These are phyloP conservation scores for Phytophthora pinifolia DNA, from an alignment of 352 stramenopile genomes.

Conservation along the genomic window DNA sequence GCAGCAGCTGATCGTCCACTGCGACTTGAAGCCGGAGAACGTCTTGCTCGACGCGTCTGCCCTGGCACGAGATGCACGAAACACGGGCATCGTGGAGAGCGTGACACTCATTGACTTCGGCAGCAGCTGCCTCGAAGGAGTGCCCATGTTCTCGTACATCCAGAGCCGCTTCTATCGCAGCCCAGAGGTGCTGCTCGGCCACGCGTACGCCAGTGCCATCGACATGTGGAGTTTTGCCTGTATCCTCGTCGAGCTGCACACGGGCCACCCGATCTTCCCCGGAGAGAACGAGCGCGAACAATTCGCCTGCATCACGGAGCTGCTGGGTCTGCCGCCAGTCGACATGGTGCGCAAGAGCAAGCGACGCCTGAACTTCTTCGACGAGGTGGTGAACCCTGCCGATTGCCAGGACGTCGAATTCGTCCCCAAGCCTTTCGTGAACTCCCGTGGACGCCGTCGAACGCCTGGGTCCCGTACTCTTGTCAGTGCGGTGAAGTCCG, in stretches of 20 bases:
- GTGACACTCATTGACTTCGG: constrained; percentile 97
- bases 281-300: constrained; percentile 85
- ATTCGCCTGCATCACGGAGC: constrained; percentile 86
- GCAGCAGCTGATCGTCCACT: constrained; percentile 93
- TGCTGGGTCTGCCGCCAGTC: constrained; percentile 51
- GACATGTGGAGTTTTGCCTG: constrained; percentile 92
- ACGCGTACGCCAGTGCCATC: constrained; percentile 75
- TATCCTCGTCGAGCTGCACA: constrained; percentile 83
- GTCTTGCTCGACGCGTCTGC: constrained; percentile 60
- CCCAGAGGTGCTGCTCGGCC: constrained; percentile 96
- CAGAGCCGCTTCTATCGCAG: constrained; percentile 97
- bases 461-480: constrained; percentile 42
- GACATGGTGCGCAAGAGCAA: constrained; percentile 55
- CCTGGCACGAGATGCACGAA: constrained; percentile 5
- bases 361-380: constrained; percentile 67
- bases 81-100: constrained; percentile 16
- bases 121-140: constrained; percentile 91
- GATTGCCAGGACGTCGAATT: constrained; percentile 23
- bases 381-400: constrained; percentile 32
- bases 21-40: constrained; percentile 99
- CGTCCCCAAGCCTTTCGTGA: constrained; percentile 51
- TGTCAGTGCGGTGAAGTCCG: constrained; percentile 33
- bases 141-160: constrained; percentile 96
- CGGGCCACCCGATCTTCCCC: constrained; percentile 82
- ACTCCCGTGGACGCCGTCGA: constrained; percentile 61